These are phyloP conservation scores for Noccaea bulbosa DNA, from an alignment of 345 rosid genomes.

Conservation along the genomic window DNA sequence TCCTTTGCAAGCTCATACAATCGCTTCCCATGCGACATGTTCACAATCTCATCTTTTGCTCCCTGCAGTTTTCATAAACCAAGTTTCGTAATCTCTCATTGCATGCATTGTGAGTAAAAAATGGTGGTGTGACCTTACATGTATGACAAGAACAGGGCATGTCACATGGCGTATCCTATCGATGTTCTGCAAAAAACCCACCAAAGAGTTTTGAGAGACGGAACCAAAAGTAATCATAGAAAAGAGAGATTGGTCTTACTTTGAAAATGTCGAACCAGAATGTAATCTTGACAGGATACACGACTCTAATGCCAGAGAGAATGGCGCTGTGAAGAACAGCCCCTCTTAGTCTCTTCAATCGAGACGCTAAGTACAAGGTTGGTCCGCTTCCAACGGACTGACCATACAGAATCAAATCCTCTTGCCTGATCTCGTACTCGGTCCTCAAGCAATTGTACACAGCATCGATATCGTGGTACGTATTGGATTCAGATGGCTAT, in stretches of 20 bases:
- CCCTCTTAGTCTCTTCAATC: conserved; percentile 65
- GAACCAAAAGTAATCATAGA: neutral
- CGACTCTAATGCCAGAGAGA: conserved; percentile 84
- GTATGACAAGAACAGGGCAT: conserved; percentile 81
- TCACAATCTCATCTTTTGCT: conserved; percentile 75
- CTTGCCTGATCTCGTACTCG: conserved; percentile 69
- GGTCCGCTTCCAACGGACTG: conserved; percentile 98
- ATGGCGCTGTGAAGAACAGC: conserved; percentile 89
- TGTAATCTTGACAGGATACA: conserved; percentile 88
- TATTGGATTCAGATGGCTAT: conserved; percentile 85
- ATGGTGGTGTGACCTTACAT: conserved; percentile 53
- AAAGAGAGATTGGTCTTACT: conserved; percentile 42
- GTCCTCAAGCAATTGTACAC: conserved; percentile 74
- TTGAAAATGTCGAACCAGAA: conserved; percentile 90
- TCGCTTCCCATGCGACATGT: conserved; percentile 84
- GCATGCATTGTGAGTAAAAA: no score
- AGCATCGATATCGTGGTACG: conserved; percentile 88
- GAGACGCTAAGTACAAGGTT: conserved; percentile 73
- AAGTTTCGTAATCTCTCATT: neutral
- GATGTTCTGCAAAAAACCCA: conserved; percentile 61
- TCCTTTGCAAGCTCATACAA: conserved; percentile 74
- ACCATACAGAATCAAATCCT: conserved; percentile 79
- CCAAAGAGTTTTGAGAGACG: conserved; percentile 18
- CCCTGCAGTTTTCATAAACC: conserved; percentile 30
- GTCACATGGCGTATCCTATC: conserved; percentile 78